Evolutionary conservation across 2,329 filamentous ascomycete species (phyloP).

Genomic region (Fusarium penzigii): DNA sequence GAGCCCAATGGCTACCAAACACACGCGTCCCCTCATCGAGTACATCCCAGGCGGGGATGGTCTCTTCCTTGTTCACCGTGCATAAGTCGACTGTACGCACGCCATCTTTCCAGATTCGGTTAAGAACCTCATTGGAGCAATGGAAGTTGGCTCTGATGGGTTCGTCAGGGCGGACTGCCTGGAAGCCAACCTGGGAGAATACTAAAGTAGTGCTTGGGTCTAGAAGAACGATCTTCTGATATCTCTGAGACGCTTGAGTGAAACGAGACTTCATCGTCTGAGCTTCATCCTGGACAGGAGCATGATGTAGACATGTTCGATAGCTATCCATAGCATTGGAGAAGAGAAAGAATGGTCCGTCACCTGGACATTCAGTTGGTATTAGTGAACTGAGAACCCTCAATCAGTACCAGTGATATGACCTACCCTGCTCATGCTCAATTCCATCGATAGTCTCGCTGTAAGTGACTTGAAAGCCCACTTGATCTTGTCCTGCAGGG

Average conservation of each 20-base stretch:
- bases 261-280: neutral
- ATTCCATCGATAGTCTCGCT: neutral
- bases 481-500: neutral
- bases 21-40: neutral
- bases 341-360: neutral
- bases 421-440: neutral
- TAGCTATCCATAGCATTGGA: conserved; percentile 4
- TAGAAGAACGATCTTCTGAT: neutral
- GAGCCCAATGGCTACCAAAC: neutral
- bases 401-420: too few relatives aligned
- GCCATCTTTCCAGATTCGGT: conserved; percentile 2
- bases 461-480: neutral
- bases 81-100: conserved; percentile 1
- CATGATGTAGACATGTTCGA: neutral
- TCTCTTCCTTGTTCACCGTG: neutral
- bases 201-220: neutral
- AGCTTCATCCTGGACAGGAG: too few relatives aligned
- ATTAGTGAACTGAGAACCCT: neutral
- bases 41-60: neutral
- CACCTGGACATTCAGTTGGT: neutral
- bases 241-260: neutral
- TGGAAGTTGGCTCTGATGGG: neutral
- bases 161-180: neutral
- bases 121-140: neutral
- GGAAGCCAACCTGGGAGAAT: neutral